Conservation (phyloP, 306 rosid species). For the Quercus dentata region DNA sequence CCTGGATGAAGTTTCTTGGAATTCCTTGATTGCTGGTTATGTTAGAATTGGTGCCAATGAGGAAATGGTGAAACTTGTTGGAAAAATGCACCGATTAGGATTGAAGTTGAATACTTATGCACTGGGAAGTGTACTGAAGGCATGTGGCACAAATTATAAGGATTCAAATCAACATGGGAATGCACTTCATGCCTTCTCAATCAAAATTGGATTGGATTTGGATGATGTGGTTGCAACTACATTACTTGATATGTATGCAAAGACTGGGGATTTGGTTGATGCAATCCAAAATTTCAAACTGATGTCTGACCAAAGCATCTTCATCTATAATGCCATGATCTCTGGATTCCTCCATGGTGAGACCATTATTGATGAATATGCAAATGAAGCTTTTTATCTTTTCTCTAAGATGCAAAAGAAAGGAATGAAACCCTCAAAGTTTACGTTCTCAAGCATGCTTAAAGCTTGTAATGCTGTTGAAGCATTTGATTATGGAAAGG, state of each 20-base stretch:
- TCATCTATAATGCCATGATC: constrained; percentile 53
- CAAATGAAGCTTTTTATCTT: constrained; percentile 36
- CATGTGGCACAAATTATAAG: constrained; percentile 24
- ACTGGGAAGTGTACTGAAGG: constrained; percentile 53
- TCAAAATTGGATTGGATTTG: constrained; percentile 42
- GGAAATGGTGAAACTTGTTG: constrained; percentile 30
- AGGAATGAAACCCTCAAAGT: constrained; percentile 49
- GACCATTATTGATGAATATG: constrained; percentile 14
- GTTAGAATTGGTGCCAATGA: constrained; percentile 28
- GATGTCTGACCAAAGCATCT: constrained; percentile 26
- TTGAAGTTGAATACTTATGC: constrained; percentile 41
- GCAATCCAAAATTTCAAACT: constrained; percentile 38
- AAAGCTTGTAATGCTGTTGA: constrained; percentile 40
- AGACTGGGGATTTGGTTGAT: constrained; percentile 32
- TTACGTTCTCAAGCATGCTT: constrained; percentile 49
- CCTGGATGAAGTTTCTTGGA: constrained; percentile 53
- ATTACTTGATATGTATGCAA: constrained; percentile 61
- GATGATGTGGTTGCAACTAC: constrained; percentile 50
- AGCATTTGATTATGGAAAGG: constrained; percentile 41
- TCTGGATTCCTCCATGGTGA: constrained; percentile 39
- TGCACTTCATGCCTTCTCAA: constrained; percentile 34
- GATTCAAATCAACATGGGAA: constrained; percentile 28
- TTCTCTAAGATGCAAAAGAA: constrained; percentile 41
- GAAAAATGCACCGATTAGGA: constrained; percentile 44
- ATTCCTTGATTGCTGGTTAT: constrained; percentile 53